Conservation (phyloP, 106 monocot species). For the Dendrobium nobile region DNA sequence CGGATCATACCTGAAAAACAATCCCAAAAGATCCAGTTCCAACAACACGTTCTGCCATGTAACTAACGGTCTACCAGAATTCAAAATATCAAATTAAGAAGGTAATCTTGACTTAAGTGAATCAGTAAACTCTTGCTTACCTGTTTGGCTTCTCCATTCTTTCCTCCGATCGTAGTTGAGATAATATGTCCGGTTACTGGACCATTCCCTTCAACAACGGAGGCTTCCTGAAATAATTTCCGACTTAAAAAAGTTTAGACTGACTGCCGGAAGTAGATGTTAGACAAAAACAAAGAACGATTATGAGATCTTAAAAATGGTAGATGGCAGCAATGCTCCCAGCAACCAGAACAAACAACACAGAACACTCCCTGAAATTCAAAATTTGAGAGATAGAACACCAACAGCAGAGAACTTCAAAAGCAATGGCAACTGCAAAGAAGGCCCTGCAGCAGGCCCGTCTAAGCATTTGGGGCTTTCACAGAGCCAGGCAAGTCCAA, state of each 20-base stretch:
- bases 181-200: slow-evolving; percentile 84
- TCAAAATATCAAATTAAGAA: not conserved
- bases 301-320: not conserved
- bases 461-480: not conserved
- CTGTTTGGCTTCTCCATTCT: slow-evolving; percentile 72
- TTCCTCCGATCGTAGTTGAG: slow-evolving; percentile 76
- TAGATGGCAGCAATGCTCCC: not conserved
- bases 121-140: slow-evolving; percentile 30
- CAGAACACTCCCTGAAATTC: not conserved
- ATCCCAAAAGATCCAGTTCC: slow-evolving; percentile 93
- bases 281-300: too few relatives aligned
- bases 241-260: not conserved
- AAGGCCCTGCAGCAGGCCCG: not conserved
- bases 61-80: slow-evolving; percentile 65
- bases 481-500: not conserved
- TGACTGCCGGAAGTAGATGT: not conserved
- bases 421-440: not conserved
- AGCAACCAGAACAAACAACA: not conserved
- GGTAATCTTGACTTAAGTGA: not conserved
- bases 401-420: not conserved
- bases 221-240: slow-evolving; percentile 4
- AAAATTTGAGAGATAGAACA: too few relatives aligned
- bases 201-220: slow-evolving; percentile 43
- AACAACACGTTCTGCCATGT: slow-evolving; percentile 95
- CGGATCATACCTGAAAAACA: slow-evolving; percentile 67